Evolutionary conservation across 2,329 filamentous ascomycete genomes (phyloP), one percentile per base, ranked within the genome.

Genomic region (Penicillium hordei): DNA sequence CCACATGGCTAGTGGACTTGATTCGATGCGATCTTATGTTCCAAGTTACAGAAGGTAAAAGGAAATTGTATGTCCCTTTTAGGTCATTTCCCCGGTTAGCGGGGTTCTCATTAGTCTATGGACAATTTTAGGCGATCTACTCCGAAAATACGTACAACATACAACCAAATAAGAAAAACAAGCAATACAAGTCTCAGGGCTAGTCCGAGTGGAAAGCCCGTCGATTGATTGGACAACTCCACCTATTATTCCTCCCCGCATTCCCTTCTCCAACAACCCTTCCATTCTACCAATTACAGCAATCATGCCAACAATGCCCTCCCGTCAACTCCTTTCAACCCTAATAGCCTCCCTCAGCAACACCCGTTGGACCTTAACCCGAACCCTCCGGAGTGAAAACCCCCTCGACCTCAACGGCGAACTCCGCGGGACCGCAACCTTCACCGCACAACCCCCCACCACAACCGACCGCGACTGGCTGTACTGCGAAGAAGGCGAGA

Each of bases 401-500:
- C 67, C 72, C 10, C 63, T 71, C 6, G 76, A 79, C 44, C 70
- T 78, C 31, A 72, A 77, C 48, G 77, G 76, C 43, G 70, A 73
- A 50, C 66, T 78, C n/a, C 68, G 60, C 19, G 77, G 77, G 31
- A 72, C 69, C 9, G 77, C 76, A 6, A 71, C 68, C 5, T 79
- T 79, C 62, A 71, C 66, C 46, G 46, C 45, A 7, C 62, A 57
- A 38, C 59, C 63, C n/a, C 61, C 64, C 13, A 56, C 64, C 46
- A 43, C 59, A 27, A 58, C 66, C 48, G 63, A 66, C 40, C 64
- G 64, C 33, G 69, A 75, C 54, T 68, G 77, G 56, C 65, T 78
- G 13, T 79, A 79, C 59, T 71, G 66, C 59, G 77, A 79, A 65
- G 71, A 76, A 61, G 77, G 77, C 53, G 71, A 75, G 46, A 73